Conservation (phyloP, 2,329 filamentous ascomycete species). For the Xylaria hypoxylon region DNA sequence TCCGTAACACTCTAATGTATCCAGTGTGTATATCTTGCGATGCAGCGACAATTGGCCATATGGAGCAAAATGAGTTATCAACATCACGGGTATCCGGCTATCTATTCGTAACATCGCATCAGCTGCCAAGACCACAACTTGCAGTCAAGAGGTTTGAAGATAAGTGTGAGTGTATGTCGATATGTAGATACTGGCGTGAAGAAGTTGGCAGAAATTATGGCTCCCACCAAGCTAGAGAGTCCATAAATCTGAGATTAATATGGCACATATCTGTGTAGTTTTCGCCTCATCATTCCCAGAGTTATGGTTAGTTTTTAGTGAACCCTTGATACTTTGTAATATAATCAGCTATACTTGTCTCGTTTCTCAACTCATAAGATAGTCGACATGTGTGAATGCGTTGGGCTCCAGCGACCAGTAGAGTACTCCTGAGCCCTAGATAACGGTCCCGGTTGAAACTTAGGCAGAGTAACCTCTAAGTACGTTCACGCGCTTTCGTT, state of each 20-base stretch:
- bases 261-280: not conserved
- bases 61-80: slow-evolving; percentile 9
- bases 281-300: not conserved
- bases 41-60: not conserved
- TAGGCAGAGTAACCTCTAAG: not conserved
- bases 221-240: not conserved
- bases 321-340: not conserved
- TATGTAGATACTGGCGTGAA: slow-evolving; percentile 1
- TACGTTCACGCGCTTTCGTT: not conserved
- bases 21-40: not conserved
- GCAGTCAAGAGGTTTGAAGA: not conserved
- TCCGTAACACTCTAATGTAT: not conserved
- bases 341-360: not conserved
- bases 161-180: not conserved
- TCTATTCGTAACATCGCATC: not conserved
- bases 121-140: slow-evolving; percentile 16
- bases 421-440: not conserved
- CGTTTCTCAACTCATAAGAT: not conserved
- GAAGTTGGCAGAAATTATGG: not conserved
- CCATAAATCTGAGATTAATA: not conserved
- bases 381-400: not conserved
- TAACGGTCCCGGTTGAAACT: not conserved
- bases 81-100: not conserved
- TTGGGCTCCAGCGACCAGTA: not conserved
- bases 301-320: not conserved